Conservation (phyloP, 768 basidiomycete species). For the Trametes elegans region DNA sequence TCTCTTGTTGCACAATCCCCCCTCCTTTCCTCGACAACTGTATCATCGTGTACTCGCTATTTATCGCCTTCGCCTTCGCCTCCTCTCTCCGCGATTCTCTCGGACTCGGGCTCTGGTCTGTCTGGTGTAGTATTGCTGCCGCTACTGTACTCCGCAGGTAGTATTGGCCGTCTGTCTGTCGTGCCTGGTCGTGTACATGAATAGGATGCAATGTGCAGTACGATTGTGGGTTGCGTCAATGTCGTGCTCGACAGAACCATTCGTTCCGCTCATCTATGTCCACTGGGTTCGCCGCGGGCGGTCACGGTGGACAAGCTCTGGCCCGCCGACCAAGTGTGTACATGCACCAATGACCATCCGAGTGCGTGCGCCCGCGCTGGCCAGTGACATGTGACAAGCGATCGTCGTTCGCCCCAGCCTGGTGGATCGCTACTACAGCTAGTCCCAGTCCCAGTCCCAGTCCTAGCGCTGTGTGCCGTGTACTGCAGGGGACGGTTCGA, state of each 20-base stretch:
- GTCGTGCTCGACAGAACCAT: background rate
- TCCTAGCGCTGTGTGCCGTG: no score
- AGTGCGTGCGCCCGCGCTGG: no score
- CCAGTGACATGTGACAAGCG: no score
- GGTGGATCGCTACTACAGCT: no score
- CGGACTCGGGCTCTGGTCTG: background rate
- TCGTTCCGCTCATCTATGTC: background rate
- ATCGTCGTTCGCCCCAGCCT: no score
- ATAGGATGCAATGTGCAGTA: no score
- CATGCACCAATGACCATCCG: no score
- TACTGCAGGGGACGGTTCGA: no score
- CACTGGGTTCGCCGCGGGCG: background rate
- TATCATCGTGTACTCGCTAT: constrained; percentile 10
- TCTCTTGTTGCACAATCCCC: background rate
- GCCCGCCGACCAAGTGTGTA: no score
- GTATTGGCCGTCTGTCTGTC: background rate
- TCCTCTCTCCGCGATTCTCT: background rate
- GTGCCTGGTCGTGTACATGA: background rate
- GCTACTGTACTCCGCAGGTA: background rate
- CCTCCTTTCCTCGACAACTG: background rate
- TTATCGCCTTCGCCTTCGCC: constrained; percentile 3
- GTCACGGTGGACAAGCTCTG: background rate
- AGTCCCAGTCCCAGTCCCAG: no score
- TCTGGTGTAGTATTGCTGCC: no score
- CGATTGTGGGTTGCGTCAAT: no score